These are phyloP conservation scores for Staphylotrichum longicolle DNA, from an alignment of 495 filamentous ascomycete species.

Conservation along the genomic window DNA sequence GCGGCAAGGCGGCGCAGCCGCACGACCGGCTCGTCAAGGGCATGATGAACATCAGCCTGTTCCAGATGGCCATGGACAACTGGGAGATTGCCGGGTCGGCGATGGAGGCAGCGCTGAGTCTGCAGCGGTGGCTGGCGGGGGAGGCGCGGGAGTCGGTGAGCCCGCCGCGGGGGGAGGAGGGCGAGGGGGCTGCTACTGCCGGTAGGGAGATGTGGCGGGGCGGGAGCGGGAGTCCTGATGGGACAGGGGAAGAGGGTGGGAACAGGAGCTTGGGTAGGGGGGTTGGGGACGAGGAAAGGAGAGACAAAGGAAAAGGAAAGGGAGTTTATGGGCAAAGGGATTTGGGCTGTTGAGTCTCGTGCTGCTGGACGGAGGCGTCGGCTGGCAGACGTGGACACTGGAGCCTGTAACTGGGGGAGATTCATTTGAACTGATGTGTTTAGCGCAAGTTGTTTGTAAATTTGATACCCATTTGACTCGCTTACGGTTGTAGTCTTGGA, in stretches of 20 bases:
- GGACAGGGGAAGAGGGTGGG: too few relatives aligned
- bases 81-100: slow-evolving; percentile 34
- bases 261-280: not conserved
- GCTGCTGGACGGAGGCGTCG: too few relatives aligned
- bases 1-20: slow-evolving; percentile 17
- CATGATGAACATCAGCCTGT: slow-evolving; percentile 29
- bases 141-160: not conserved
- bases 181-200: not conserved
- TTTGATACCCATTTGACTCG: slow-evolving; percentile 3
- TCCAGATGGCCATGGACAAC: slow-evolving; percentile 40
- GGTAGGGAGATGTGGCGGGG: not conserved
- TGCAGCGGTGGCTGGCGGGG: slow-evolving; percentile 34
- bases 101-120: slow-evolving; percentile 28
- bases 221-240: not conserved
- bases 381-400: too few relatives aligned
- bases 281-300: not conserved
- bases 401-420: too few relatives aligned
- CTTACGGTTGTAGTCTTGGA: not conserved
- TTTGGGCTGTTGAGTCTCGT: not conserved
- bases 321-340: not conserved
- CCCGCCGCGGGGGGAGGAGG: not conserved
- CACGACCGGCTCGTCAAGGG: slow-evolving; percentile 39
- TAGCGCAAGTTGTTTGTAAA: not conserved
- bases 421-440: too few relatives aligned
- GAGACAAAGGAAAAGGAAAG: not conserved